Evolutionary conservation across 306 rosid genomes (phyloP).

Genomic region (Vigna radiata): DNA sequence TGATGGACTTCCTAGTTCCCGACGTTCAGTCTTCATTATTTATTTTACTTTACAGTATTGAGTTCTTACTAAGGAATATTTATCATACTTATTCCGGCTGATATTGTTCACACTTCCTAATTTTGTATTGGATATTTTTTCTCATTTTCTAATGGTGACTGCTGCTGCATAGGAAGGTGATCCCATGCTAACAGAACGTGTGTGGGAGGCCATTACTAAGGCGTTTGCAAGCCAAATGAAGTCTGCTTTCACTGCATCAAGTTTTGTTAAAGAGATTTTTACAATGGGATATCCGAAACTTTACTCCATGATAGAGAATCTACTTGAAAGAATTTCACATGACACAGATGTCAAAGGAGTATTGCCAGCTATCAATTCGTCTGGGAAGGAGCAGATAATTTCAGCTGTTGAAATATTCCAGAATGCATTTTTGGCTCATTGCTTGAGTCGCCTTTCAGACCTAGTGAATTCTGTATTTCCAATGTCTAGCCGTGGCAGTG

Average conservation of each 20-base stretch:
- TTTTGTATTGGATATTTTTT: conserved; percentile 20
- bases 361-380: conserved; percentile 81
- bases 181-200: conserved; percentile 80
- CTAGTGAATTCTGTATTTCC: conserved; percentile 93
- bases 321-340: conserved; percentile 91
- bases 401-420: conserved; percentile 94
- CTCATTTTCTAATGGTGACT: conserved; percentile 40
- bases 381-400: conserved; percentile 80
- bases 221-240: conserved; percentile 96
- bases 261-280: conserved; percentile 94
- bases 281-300: conserved; percentile 96
- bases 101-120: background rate
- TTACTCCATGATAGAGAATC: conserved; percentile 88
- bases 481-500: conserved; percentile 92
- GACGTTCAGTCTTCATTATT: conserved; percentile 31
- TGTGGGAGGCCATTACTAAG: conserved; percentile 96
- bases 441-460: conserved; percentile 94
- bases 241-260: conserved; percentile 96
- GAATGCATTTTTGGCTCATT: conserved; percentile 85
- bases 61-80: no score
- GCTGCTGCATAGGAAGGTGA: conserved; percentile 83
- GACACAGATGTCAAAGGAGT: conserved; percentile 97
- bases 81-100: background rate
- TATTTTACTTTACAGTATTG: conserved; percentile 35
- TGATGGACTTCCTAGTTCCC: conserved; percentile 30